Evolutionary conservation across 148 eudicot species (phyloP).

Genomic region (Chenopodium suecicum): DNA sequence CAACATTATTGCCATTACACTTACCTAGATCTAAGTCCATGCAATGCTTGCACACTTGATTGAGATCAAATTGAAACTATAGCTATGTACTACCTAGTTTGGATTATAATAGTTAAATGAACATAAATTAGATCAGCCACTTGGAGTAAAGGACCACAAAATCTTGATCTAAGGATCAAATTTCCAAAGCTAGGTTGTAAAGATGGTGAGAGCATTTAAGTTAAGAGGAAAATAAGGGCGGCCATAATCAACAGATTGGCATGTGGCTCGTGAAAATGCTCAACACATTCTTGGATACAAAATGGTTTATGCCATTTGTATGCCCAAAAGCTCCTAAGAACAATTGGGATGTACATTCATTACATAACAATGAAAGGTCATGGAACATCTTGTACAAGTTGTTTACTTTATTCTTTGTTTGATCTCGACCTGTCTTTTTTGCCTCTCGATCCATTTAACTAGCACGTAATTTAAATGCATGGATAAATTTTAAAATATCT

Average conservation of each 20-base stretch:
- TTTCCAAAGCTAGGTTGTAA: neutral
- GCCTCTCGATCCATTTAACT: no score
- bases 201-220: conserved; percentile 22
- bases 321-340: neutral
- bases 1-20: neutral
- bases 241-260: conserved; percentile 4
- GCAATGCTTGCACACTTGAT: no score
- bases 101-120: neutral
- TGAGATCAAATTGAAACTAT: neutral
- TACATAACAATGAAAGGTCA: conserved; percentile 8
- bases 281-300: conserved; percentile 16
- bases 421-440: no score
- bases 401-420: neutral
- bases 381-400: conserved; percentile 17
- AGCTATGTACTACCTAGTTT: neutral
- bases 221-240: neutral
- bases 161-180: neutral
- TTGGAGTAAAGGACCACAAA: conserved; percentile 29
- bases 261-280: conserved; percentile 8
- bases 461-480: no score
- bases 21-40: neutral
- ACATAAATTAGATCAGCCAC: neutral
- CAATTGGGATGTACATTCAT: conserved; percentile 11
- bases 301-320: conserved; percentile 15
- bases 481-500: no score